Evolutionary conservation across 2,329 filamentous ascomycete genomes (phyloP).

Genomic region (Alternaria gansuensis): DNA sequence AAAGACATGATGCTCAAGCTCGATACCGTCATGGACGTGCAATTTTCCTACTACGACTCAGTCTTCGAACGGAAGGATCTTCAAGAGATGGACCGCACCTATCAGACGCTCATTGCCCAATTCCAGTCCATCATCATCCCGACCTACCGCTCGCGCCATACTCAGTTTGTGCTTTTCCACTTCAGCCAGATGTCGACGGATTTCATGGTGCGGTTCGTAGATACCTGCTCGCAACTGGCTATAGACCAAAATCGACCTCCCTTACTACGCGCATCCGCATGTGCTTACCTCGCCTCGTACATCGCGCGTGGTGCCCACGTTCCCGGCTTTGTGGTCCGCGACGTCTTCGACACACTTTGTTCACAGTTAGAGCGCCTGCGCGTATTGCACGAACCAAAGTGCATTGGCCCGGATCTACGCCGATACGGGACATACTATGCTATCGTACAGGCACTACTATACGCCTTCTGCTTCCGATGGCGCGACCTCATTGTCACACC

Average conservation of each 20-base stretch:
- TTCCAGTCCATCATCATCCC: slow-evolving; percentile 89
- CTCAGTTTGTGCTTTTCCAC: slow-evolving; percentile 95
- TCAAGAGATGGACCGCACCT: slow-evolving; percentile 74
- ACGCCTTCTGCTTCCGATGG: slow-evolving; percentile 99
- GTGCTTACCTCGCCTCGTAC: slow-evolving; percentile 93
- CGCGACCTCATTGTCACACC: slow-evolving; percentile 77
- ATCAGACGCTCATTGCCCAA: slow-evolving; percentile 82
- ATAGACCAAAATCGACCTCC: slow-evolving; percentile 71
- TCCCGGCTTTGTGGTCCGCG: slow-evolving; percentile 76
- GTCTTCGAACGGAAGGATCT: slow-evolving; percentile 72
- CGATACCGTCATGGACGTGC: slow-evolving; percentile 84
- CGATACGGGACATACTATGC: slow-evolving; percentile 87
- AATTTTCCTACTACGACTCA: slow-evolving; percentile 84
- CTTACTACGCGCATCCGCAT: slow-evolving; percentile 81
- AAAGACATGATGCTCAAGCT: slow-evolving; percentile 89
- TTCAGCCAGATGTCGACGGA: slow-evolving; percentile 84
- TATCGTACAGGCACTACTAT: slow-evolving; percentile 86
- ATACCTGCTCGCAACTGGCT: slow-evolving; percentile 76
- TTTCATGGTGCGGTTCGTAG: slow-evolving; percentile 83
- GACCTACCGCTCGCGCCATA: slow-evolving; percentile 89
- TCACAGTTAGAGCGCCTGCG: slow-evolving; percentile 79
- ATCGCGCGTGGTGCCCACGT: slow-evolving; percentile 89
- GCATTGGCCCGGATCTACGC: slow-evolving; percentile 83
- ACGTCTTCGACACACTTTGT: slow-evolving; percentile 81
- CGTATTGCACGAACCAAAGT: slow-evolving; percentile 73